These are phyloP conservation scores for Dentipellis fragilis DNA, from an alignment of 768 basidiomycete genomes.

Conservation along the genomic window DNA sequence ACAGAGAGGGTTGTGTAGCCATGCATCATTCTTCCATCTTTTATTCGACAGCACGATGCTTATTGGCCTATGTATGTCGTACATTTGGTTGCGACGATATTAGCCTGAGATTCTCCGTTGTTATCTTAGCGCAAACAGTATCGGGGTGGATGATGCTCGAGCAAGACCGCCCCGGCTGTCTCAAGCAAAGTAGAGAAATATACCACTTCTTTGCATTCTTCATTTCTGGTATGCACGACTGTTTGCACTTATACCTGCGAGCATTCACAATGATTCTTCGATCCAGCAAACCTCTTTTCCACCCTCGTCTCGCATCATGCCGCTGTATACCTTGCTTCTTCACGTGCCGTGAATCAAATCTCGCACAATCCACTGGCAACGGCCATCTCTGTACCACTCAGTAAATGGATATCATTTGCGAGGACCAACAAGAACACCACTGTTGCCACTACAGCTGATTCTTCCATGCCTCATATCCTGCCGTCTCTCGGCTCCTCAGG, in stretches of 20 bases:
- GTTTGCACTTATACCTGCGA: background rate
- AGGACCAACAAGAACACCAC: background rate
- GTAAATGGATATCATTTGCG: no score
- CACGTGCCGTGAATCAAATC: conserved; percentile 53
- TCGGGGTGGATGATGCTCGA: conserved; percentile 44
- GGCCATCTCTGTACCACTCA: conserved; percentile 21
- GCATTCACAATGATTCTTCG: background rate
- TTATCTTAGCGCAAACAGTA: background rate
- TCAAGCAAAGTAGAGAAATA: conserved; percentile 42
- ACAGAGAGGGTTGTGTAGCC: conserved; percentile 31
- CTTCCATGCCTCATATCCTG: conserved; percentile 37
- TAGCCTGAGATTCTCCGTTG: conserved; percentile 8
- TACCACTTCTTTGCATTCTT: conserved; percentile 84
- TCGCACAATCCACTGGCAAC: conserved; percentile 25
- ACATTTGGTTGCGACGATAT: conserved; percentile 2
- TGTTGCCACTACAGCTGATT: conserved; percentile 16
- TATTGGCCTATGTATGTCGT: conserved; percentile 63
- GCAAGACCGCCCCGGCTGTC: conserved; percentile 16
- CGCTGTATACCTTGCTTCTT: conserved; percentile 59
- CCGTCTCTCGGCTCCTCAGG: conserved; percentile 80
- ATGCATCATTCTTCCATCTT: conserved; percentile 60
- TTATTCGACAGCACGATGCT: conserved; percentile 73
- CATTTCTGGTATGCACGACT: conserved; percentile 42
- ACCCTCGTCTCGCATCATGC: conserved; percentile 69
- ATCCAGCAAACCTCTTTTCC: conserved; percentile 69